Conservation (phyloP, 2,329 filamentous ascomycete genomes). For the Blastomyces percursus region DNA sequence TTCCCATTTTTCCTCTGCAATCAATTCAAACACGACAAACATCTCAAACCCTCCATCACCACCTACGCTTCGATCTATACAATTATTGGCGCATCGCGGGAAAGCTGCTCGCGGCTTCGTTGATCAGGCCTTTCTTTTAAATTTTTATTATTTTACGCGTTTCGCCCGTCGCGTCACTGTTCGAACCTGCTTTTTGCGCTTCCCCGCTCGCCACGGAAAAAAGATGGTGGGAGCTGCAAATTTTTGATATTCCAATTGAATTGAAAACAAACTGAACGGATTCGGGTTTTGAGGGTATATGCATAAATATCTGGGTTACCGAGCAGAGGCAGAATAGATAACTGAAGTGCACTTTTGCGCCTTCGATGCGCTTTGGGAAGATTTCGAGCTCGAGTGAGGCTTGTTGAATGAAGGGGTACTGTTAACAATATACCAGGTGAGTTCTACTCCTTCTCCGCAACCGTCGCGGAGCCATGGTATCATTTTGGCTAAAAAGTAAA, state of each 20-base stretch:
- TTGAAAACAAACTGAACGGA: no score
- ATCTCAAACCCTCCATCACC: neutral
- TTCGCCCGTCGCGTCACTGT: neutral
- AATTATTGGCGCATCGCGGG: no score
- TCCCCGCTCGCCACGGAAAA: neutral
- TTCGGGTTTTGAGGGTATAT: neutral
- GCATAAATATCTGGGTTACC: no score
- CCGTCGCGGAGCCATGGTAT: no score
- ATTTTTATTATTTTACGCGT: neutral
- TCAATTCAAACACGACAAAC: slow-evolving; percentile 6
- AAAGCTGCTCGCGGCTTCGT: neutral
- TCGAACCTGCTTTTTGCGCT: neutral
- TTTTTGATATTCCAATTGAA: neutral
- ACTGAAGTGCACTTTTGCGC: neutral
- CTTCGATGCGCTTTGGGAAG: neutral
- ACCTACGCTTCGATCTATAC: neutral
- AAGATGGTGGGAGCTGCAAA: neutral
- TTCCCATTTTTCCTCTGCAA: neutral
- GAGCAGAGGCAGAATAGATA: no score
- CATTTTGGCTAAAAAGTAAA: neutral
- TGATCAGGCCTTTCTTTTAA: neutral
- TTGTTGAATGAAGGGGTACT: neutral
- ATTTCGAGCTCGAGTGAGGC: neutral
- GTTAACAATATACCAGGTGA: neutral
- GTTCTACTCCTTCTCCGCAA: neutral